Conservation (phyloP, 371 early-diverging fungal genomes). For the Mortierella sp. region DNA sequence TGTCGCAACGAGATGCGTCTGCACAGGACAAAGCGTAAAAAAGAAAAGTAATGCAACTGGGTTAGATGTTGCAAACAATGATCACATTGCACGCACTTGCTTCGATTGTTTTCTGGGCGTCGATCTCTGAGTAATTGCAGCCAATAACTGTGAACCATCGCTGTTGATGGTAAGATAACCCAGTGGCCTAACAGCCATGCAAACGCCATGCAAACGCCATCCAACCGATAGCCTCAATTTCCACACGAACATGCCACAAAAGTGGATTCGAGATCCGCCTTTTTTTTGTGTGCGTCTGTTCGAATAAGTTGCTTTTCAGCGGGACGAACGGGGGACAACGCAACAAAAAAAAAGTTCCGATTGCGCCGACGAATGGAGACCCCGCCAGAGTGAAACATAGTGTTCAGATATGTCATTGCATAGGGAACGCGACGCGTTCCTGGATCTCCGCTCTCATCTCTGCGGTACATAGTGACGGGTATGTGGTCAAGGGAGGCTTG, state of each 20-base stretch:
- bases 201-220: not conserved
- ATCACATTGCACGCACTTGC: not conserved
- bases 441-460: conserved; percentile 1
- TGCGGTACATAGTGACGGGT: not conserved
- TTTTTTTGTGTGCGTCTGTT: not conserved
- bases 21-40: not conserved
- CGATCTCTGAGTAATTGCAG: not conserved
- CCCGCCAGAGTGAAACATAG: not conserved
- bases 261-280: not conserved
- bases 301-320: not conserved
- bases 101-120: not conserved
- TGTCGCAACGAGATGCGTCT: not conserved
- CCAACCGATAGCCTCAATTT: not conserved
- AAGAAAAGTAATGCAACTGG: not conserved
- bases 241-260: not conserved
- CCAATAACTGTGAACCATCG: not conserved
- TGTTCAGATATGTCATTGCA: not conserved
- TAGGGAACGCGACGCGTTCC: conserved; percentile 7
- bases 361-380: not conserved
- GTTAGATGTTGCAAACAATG: not conserved
- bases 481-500: not conserved
- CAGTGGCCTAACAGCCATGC: not conserved
- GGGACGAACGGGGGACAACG: not conserved
- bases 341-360: not conserved
- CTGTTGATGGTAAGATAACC: not conserved